These are phyloP conservation scores for Chloromonas sp. DNA, from an alignment of 163 green algal genomes.

Conservation along the genomic window DNA sequence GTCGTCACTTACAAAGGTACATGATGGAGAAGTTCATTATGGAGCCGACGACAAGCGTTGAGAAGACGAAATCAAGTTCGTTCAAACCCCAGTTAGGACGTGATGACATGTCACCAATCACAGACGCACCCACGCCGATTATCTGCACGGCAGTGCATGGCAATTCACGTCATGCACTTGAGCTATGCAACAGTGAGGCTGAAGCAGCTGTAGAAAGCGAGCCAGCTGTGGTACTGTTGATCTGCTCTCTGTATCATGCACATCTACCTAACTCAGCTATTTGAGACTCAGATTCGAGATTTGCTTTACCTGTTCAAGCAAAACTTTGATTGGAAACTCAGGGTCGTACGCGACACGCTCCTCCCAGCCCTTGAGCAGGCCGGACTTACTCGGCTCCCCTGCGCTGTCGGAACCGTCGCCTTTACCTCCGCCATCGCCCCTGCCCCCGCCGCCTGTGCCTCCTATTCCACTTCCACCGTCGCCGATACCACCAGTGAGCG, in stretches of 20 bases:
- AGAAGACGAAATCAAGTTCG: constrained; percentile 98
- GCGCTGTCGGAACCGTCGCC: not conserved
- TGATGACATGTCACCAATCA: constrained; percentile 90
- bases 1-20: constrained; percentile 53
- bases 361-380: constrained; percentile 75
- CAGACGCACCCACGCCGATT: constrained; percentile 82
- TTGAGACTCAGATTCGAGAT: not conserved
- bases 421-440: not conserved
- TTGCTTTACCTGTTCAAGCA: constrained; percentile 62
- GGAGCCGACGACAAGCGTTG: constrained; percentile 83
- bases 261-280: too few species aligned
- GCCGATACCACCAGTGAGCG: too few species aligned
- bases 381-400: not conserved
- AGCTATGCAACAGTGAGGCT: not conserved
- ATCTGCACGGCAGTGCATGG: constrained; percentile 41
- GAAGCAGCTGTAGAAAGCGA: not conserved
- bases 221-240: too few species aligned
- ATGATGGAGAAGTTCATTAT: constrained; percentile 95
- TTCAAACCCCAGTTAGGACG: constrained; percentile 91
- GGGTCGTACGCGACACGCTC: constrained; percentile 82
- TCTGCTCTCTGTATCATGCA: too few species aligned
- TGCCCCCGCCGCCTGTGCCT: not conserved
- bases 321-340: constrained; percentile 88
- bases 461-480: too few species aligned
- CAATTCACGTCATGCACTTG: too few species aligned